Evolutionary conservation across 257 asterid species (phyloP), one percentile per base, ranked within the genome.

Genomic region (Capsicum pubescens): DNA sequence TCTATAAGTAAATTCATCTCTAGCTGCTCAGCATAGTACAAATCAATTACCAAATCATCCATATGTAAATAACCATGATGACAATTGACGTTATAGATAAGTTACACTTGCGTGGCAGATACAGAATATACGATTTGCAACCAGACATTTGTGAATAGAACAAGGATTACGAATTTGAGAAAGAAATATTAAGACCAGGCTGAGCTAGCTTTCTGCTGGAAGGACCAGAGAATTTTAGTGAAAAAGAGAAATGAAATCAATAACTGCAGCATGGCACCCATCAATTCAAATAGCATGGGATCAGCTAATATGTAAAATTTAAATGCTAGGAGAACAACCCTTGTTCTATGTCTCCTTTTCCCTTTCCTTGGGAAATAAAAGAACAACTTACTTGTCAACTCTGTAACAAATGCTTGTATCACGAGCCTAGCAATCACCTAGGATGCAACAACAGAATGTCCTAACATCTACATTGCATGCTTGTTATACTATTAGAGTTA

Each of bases 31-130:
- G 44, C 8, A 13, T 26, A 26, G 81, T 52, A 0, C 63, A 52
- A 54, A 76, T 52, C 26, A 14, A 54, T 52, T 21, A 7, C 81
- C 63, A 76, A 76, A 21, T 74, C 19, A 50, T 21, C 81, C 42
- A 50, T 48, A 74, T 50, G 46, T 12, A 74, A 50, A 74, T 74
- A 50, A 74, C 81, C 61, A 50, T 74, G 61, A 50, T 21, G 46
- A 19, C 12, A 50, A 19, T 7, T 52, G 46, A 74, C 59, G 1
- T 72, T 6, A 72, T 72, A 72, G 80, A 17, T 39, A 17, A 70
- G 79, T 17, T 17, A 42, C 35, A 70, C 35, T 70, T 17, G 9
- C 7, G 16, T 42, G 56, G 35, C 14, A 42, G 44, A 70, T 44
- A 17, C 54, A 69, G 42, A 21, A 21, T 6, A 32, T 66, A 12